A percentile compares a stretch with the other conserved stretches of the same genome.
Evolutionary conservation across 2,329 filamentous ascomycete genomes (phyloP).

Genomic region (Calonectria hawksworthii): DNA sequence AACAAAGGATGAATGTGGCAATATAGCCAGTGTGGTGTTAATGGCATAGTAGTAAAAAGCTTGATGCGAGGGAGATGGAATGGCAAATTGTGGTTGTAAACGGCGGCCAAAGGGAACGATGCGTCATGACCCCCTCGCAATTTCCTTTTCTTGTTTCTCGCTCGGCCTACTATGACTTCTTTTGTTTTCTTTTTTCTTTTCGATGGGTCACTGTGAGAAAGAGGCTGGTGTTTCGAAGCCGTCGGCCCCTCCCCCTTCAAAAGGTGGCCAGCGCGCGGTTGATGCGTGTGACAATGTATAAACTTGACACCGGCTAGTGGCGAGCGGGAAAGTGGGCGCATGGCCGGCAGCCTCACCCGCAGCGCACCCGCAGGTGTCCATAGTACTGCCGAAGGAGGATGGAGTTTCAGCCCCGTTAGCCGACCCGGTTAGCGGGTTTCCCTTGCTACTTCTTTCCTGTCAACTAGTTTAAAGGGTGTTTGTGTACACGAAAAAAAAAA

Average conservation of each 20-base stretch:
- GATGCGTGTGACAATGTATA: background rate
- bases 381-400: background rate
- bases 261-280: background rate
- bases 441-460: background rate
- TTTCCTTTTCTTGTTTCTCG: background rate
- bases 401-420: background rate
- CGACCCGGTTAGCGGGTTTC: background rate
- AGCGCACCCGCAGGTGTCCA: background rate
- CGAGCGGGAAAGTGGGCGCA: background rate
- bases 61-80: background rate
- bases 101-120: background rate
- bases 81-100: background rate
- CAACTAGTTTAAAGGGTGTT: background rate
- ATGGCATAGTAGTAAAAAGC: conserved; percentile 6
- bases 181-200: background rate
- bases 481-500: too few relatives aligned
- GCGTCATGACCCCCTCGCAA: background rate
- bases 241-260: background rate
- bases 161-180: background rate
- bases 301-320: background rate
- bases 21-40: background rate
- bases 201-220: background rate
- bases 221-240: background rate
- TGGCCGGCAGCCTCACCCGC: background rate
- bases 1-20: background rate